Evolutionary conservation across 2,329 filamentous ascomycete species (phyloP), one percentile per base, ranked within the genome.

Genomic region (Penicillium paneum): DNA sequence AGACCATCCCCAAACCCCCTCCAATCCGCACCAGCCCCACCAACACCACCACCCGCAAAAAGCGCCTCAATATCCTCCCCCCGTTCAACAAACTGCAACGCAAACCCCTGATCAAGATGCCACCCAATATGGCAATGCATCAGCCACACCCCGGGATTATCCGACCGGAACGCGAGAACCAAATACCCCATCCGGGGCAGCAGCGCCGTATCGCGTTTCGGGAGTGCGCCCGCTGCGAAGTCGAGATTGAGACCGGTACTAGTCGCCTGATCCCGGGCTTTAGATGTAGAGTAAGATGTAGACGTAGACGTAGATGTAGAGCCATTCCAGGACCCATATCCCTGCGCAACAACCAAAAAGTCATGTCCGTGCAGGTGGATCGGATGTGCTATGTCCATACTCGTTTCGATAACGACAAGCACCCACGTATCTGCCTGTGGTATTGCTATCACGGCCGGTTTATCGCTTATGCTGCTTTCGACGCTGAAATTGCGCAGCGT

Each of bases 121-220:
- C 58, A 59, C 19, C 54, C 48, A 31, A 58, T 56, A 49, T 58
- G 54, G 15, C 56, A 57, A 40, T 62, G 54, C 39, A 58, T 28
- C 8, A 61, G 17, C 56, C 56, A 62, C 7, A 34, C 54, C 4
- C 59, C 51, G 1, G 58, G 49, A 26, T 59, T 58, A 54, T 62
- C 54, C 0, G 54, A 52, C 28, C 43, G 36, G 15, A 52, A 59
- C 1, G 46, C 49, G 7, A 56, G 6, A 2, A 56, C 34, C 13
- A 56, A 21, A 21, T 42, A 36, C 10, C 52, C 61, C 1, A 26
- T 11, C 10, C 13, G 29, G 1, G 46, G 40, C 1, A 58, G 29
- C 10, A 58, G 41, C 0, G 51, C 49, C 12, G 55, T 58, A 34
- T 60, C 53, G 3, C 55, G 54, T 34, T 54, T 49, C 1, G 49